These are phyloP conservation scores for Backusella liffmaniae DNA, from an alignment of 192 early-diverging fungal species.

Conservation along the genomic window DNA sequence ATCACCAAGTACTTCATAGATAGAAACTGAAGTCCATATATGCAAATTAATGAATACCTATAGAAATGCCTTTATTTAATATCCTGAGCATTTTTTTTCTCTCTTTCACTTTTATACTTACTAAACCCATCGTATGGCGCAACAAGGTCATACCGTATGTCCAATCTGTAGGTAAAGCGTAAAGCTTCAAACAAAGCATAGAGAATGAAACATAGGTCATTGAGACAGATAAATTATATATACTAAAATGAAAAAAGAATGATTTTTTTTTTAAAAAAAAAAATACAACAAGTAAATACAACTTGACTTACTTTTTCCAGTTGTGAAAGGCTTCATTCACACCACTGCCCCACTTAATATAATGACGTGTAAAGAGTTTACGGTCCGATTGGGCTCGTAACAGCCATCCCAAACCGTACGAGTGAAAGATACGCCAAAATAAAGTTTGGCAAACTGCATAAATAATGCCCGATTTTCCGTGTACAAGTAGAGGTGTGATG, in stretches of 20 bases:
- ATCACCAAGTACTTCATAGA: slow-evolving; percentile 91
- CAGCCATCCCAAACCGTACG: slow-evolving; percentile 74
- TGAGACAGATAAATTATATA: slow-evolving; percentile 86
- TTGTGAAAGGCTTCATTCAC: slow-evolving; percentile 83
- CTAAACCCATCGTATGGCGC: slow-evolving; percentile 76
- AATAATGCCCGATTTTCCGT: slow-evolving; percentile 38
- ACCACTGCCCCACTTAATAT: slow-evolving; percentile 86
- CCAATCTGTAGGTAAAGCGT: slow-evolving; percentile 70
- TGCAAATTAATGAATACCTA: slow-evolving; percentile 79
- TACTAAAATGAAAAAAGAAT: slow-evolving; percentile 34
- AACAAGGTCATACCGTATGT: slow-evolving; percentile 70
- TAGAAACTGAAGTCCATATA: slow-evolving; percentile 86
- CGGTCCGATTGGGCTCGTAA: slow-evolving; percentile 79
- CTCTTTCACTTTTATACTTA: background rate
- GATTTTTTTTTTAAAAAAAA: background rate
- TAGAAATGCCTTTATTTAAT: background rate
- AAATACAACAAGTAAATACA: background rate
- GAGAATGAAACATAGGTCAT: slow-evolving; percentile 92
- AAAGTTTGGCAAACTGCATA: slow-evolving; percentile 70
- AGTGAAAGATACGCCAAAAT: slow-evolving; percentile 84
- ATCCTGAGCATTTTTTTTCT: background rate
- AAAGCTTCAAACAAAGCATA: slow-evolving; percentile 73
- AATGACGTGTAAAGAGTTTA: slow-evolving; percentile 86
- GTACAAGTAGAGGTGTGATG: slow-evolving; percentile 51
- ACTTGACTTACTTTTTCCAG: slow-evolving; percentile 76